phyloP scores from a whole-genome alignment of 2,329 filamentous ascomycete species.

The Sordariomycetes sp. region DNA sequence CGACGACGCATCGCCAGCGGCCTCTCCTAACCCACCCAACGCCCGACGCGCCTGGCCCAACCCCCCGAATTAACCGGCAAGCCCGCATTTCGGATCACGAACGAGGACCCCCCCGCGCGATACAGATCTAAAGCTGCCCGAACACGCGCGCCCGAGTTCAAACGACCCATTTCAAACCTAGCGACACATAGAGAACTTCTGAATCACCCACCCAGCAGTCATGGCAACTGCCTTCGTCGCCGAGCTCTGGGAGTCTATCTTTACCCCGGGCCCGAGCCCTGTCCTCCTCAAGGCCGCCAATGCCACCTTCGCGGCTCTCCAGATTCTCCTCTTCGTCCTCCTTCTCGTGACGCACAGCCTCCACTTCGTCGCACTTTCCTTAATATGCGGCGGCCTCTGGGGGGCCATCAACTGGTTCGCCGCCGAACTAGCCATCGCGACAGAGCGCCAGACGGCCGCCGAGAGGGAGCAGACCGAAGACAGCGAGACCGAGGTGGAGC shows the following conservation, averaged over 20 bases:
- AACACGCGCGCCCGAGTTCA: too few species aligned
- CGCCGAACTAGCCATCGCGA: constrained; percentile 41
- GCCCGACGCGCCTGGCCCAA: too few species aligned
- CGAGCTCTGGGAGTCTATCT: constrained; percentile 84
- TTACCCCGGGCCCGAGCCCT: constrained; percentile 83
- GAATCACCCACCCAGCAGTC: neutral
- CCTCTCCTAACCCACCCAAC: too few species aligned
- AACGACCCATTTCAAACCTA: neutral
- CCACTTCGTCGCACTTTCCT: constrained; percentile 76
- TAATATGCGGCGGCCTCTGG: constrained; percentile 76
- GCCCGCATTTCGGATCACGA: too few species aligned
- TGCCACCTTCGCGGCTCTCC: constrained; percentile 74
- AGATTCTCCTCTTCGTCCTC: constrained; percentile 65
- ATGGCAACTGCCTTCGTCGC: constrained; percentile 53
- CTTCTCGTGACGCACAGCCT: constrained; percentile 75
- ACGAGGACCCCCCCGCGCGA: too few species aligned
- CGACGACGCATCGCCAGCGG: too few species aligned
- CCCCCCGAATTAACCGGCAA: too few species aligned
- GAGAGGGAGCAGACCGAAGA: constrained; percentile 26
- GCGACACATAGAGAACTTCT: neutral
- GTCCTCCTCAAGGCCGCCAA: constrained; percentile 86
- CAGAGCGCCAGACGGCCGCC: constrained; percentile 28
- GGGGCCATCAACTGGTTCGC: constrained; percentile 97
- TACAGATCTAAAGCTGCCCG: too few species aligned
- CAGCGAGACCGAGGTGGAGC: constrained; percentile 41